phyloP scores from a whole-genome alignment of 129 eudicot species.

The Saposhnikovia divaricata region DNA sequence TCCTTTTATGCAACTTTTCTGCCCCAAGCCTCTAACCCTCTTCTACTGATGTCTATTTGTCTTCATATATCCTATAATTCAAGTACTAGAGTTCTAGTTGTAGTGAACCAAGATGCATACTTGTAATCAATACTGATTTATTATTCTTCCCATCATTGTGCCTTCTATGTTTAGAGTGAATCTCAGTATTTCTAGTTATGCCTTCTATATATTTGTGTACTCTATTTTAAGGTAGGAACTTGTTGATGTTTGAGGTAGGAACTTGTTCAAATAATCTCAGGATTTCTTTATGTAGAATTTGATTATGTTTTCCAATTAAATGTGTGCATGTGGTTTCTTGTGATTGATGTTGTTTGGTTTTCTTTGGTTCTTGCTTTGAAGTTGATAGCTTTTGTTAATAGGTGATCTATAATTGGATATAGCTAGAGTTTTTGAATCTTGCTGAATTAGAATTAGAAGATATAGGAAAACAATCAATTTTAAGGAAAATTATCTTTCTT shows the following conservation, averaged over 20 bases:
- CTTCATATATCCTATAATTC: not conserved
- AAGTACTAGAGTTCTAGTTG: not conserved
- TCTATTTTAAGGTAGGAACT: not conserved
- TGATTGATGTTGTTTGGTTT: too few species aligned
- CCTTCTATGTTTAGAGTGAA: not conserved
- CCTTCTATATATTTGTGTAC: constrained; percentile 2
- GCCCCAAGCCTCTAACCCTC: not conserved
- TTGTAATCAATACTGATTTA: not conserved
- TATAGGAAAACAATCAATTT: too few species aligned
- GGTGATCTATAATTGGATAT: too few species aligned
- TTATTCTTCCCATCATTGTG: constrained; percentile 1
- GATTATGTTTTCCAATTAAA: too few species aligned
- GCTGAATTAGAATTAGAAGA: too few species aligned
- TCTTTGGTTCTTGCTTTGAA: too few species aligned
- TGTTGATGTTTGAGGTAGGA: not conserved
- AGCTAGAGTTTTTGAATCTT: too few species aligned
- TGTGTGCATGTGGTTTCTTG: too few species aligned
- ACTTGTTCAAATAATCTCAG: too few species aligned
- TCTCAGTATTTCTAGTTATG: not conserved
- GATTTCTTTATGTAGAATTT: too few species aligned
- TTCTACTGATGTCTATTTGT: not conserved
- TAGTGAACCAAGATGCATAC: not conserved
- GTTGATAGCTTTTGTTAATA: too few species aligned
- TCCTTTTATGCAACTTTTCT: not conserved
- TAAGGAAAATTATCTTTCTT: too few species aligned